Percentiles rank a stretch among this genome's conserved stretches.
Conservation (phyloP, 176 grass and related monocot genomes). For the Eragrostis curvula region DNA sequence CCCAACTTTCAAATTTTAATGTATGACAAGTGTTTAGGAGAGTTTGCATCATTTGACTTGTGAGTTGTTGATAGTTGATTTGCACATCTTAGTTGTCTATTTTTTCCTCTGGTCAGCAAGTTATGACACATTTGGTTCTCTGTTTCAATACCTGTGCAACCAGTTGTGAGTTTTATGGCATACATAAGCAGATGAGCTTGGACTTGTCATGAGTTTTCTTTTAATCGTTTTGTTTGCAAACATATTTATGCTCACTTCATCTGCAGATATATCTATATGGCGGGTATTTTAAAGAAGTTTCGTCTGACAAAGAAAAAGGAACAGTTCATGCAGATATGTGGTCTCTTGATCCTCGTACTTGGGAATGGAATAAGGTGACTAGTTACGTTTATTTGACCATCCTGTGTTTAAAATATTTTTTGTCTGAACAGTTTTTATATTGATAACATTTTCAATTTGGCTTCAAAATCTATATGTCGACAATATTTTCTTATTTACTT, state of each 20-base stretch:
- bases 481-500: slow-evolving; percentile 26
- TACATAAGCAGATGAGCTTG: slow-evolving; percentile 5
- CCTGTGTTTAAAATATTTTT: neutral
- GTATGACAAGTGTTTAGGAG: neutral
- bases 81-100: neutral
- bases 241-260: neutral
- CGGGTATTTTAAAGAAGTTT: slow-evolving; percentile 97
- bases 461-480: neutral
- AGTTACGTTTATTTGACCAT: slow-evolving; percentile 42
- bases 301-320: slow-evolving; percentile 96
- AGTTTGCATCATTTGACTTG: neutral
- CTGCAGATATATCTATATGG: slow-evolving; percentile 94
- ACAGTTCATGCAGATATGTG: slow-evolving; percentile 96
- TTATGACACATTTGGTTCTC: slow-evolving; percentile 19
- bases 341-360: slow-evolving; percentile 94
- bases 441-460: slow-evolving; percentile 15
- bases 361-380: slow-evolving; percentile 97
- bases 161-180: neutral
- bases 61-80: slow-evolving; percentile 15
- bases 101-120: slow-evolving; percentile 6
- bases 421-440: neutral
- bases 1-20: slow-evolving; percentile 2
- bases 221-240: slow-evolving; percentile 31
- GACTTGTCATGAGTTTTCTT: slow-evolving; percentile 20
- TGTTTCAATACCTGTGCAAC: neutral